These are phyloP conservation scores for Cladosporium velox DNA, from an alignment of 2,329 filamentous ascomycete species.

Conservation along the genomic window DNA sequence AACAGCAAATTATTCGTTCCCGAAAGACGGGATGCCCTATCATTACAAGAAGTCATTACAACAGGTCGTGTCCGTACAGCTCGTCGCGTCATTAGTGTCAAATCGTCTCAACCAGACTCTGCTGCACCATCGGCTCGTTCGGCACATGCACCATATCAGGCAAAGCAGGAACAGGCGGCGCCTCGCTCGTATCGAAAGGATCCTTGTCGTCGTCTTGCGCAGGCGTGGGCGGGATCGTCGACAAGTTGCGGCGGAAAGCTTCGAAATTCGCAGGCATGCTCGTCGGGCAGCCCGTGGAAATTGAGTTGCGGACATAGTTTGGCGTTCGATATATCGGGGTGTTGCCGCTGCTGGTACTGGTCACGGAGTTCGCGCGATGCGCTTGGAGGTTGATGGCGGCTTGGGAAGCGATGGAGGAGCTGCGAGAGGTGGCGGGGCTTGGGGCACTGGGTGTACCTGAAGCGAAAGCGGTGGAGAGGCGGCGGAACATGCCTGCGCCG, in stretches of 20 bases:
- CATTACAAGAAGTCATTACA: background rate
- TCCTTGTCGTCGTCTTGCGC: conserved; percentile 37
- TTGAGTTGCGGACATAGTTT: conserved; percentile 41
- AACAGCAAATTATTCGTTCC: background rate
- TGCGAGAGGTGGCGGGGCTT: conserved; percentile 22
- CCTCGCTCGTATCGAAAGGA: conserved; percentile 40
- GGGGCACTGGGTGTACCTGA: conserved; percentile 11
- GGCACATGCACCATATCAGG: conserved; percentile 12
- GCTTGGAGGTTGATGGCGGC: background rate
- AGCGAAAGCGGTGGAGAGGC: conserved; percentile 38
- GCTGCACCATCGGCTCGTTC: conserved; percentile 1
- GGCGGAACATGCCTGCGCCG: conserved; percentile 34
- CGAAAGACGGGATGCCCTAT: background rate
- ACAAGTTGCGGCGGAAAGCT: conserved; percentile 36
- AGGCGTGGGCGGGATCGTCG: conserved; percentile 47
- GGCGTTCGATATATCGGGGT: conserved; percentile 34
- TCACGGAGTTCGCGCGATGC: conserved; percentile 2
- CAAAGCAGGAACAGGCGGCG: conserved; percentile 27
- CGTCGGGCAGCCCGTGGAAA: conserved; percentile 43
- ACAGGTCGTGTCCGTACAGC: background rate
- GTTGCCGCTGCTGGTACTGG: conserved; percentile 10
- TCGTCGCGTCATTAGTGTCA: background rate
- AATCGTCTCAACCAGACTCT: background rate
- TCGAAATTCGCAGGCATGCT: conserved; percentile 37
- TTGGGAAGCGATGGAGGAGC: conserved; percentile 29